phyloP scores from a whole-genome alignment of 352 stramenopile species.

The Phytopythium kandeliae region DNA sequence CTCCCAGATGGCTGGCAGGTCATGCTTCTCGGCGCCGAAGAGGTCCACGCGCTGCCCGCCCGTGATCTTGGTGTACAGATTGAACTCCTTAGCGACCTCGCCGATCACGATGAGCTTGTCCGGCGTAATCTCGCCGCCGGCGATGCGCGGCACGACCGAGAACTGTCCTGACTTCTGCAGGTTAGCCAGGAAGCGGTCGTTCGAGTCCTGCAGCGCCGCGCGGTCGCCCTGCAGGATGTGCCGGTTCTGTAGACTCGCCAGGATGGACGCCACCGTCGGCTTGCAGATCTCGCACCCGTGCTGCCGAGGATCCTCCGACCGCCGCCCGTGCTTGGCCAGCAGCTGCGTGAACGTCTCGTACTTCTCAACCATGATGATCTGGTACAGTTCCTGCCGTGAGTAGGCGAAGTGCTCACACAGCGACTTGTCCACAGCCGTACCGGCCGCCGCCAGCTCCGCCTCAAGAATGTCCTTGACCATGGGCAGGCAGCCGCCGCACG shows the following conservation, averaged over 20 bases:
- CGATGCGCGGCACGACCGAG: slow-evolving; percentile 88
- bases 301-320: slow-evolving; percentile 23
- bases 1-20: slow-evolving; percentile 90
- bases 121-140: slow-evolving; percentile 87
- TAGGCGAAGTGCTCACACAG: slow-evolving; percentile 91
- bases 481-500: slow-evolving; percentile 88
- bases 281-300: slow-evolving; percentile 93
- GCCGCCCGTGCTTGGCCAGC: slow-evolving; percentile 69
- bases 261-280: slow-evolving; percentile 86
- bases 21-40: slow-evolving; percentile 89
- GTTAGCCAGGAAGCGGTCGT: slow-evolving; percentile 90
- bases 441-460: slow-evolving; percentile 80
- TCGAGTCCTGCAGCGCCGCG: slow-evolving; percentile 87
- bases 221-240: slow-evolving; percentile 77
- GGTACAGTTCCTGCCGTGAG: slow-evolving; percentile 87
- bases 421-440: slow-evolving; percentile 82
- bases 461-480: slow-evolving; percentile 87
- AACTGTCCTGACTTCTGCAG: slow-evolving; percentile 92
- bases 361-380: slow-evolving; percentile 77
- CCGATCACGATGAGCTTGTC: slow-evolving; percentile 89
- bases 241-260: slow-evolving; percentile 87
- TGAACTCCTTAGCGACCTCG: slow-evolving; percentile 85
- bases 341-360: slow-evolving; percentile 88
- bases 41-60: slow-evolving; percentile 91
- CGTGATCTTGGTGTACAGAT: slow-evolving; percentile 93